Base-by-base conservation (phyloP, 2,329 filamentous ascomycete genomes). In the Penicillium sp. region DNA sequence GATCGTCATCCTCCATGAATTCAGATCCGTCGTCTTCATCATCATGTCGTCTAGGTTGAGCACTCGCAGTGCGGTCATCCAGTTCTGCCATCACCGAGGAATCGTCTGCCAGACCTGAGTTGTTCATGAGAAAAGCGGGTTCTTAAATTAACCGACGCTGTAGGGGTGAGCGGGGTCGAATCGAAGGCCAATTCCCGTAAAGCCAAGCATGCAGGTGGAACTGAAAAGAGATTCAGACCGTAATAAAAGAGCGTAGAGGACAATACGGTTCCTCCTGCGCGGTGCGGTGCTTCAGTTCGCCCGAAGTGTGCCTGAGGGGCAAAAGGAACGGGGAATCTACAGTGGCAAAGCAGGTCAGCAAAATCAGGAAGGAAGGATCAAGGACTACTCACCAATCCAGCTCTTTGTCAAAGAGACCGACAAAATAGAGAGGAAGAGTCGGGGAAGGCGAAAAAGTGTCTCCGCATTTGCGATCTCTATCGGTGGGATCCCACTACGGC, bases 21-120 rank as follows among this genome's bases (percentile, higher is more conserved):
- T 95, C 89, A 35, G 87, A 89, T 64, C 88, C 87, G 61, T 95
- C 92, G 66, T 95, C 91, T 59, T 95, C 91, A 66, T 95, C 88
- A 65, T 90, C 90, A 65, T 87, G 84, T 67, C 86, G 81, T 60
- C 89, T 83, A 60, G 87, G 75, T 54, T 79, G 73, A 15, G 80
- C 79, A 73, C 81, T 88, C 72, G 47, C 39, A 42, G 48, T 44
- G 24, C 46, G 33, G 8, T 95, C 90, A 64, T 95, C 89, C 29
- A 83, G 78, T 59, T 89, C 86, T 64, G 86, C 78, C 33, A 53
- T 48, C 41, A 39, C 44, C 9, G 54, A 55, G 46, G 56, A 44
- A 33, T 55, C 58, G 38, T 60, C 52, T 25, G 43, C 47, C 41
- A 50, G 47, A n/a, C 38, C 54, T 13, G 53, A 42, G 84, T 86